Conservation (phyloP, 192 early-diverging fungal species). For the Coemansia nantahalensis region DNA sequence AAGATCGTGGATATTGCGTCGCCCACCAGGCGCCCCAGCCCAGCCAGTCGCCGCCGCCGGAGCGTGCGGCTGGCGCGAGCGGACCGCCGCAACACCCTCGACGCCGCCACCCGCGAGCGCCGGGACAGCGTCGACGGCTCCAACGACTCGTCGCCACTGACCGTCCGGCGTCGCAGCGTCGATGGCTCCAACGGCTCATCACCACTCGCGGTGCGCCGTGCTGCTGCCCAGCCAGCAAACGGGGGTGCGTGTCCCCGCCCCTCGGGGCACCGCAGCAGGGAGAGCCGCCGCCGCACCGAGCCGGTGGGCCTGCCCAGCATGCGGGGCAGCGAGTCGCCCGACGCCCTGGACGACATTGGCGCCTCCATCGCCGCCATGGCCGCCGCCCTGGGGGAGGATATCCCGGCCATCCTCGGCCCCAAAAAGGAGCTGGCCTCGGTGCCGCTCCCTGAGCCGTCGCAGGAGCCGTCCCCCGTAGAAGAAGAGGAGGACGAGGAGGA, state of each 20-base stretch:
- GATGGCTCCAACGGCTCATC: too few species aligned
- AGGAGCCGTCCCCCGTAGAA: not conserved
- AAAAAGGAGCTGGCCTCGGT: conserved; percentile 1
- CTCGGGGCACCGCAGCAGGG: too few species aligned
- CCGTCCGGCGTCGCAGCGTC: too few species aligned
- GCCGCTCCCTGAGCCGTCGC: too few species aligned
- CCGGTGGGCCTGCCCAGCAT: too few species aligned
- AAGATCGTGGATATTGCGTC: conserved; percentile 20
- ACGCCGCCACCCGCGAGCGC: not conserved
- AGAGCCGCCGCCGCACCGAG: not conserved
- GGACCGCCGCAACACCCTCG: conserved; percentile 6
- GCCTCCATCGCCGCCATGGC: conserved; percentile 41
- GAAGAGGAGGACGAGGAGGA: conserved; percentile 1
- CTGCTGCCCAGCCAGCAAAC: too few species aligned
- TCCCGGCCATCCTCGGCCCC: conserved; percentile 13
- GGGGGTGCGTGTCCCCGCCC: too few species aligned
- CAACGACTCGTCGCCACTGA: not conserved
- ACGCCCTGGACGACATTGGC: conserved; percentile 1
- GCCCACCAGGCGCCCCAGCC: conserved; percentile 5
- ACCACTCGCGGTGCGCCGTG: too few species aligned
- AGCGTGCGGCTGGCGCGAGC: conserved; percentile 28
- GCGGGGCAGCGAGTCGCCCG: not conserved
- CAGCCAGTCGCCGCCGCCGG: conserved; percentile 12
- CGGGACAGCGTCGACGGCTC: not conserved
- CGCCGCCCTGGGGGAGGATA: conserved; percentile 41